phyloP scores from a whole-genome alignment of 441 rosid genomes.

The Mallotus japonicus region DNA sequence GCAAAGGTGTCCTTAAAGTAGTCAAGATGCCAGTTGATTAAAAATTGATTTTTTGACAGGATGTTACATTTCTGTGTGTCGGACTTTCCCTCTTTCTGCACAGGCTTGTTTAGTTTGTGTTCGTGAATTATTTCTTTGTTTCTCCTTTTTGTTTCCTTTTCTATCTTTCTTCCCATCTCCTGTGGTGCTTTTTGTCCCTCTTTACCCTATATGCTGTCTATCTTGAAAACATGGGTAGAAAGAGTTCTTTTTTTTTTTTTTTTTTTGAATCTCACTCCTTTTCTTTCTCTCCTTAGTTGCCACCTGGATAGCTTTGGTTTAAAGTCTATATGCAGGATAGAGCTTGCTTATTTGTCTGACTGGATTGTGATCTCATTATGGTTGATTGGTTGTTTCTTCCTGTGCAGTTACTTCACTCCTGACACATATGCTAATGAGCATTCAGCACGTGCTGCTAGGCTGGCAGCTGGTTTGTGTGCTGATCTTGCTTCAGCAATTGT shows the following conservation, averaged over 20 bases:
- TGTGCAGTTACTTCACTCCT: slow-evolving; percentile 89
- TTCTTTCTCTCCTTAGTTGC: neutral
- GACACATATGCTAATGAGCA: slow-evolving; percentile 97
- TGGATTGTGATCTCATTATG: slow-evolving; percentile 15
- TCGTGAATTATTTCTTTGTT: neutral
- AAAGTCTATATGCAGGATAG: neutral
- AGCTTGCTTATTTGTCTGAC: neutral
- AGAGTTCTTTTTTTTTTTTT: neutral
- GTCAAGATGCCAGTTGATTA: neutral
- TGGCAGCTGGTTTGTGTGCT: slow-evolving; percentile 99
- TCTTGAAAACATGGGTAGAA: neutral
- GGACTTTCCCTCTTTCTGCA: neutral
- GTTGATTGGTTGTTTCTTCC: slow-evolving; percentile 26
- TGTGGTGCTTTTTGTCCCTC: neutral
- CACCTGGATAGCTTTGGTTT: neutral
- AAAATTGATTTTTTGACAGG: neutral
- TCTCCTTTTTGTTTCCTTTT: neutral
- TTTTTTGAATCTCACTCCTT: neutral
- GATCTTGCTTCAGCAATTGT: slow-evolving; percentile 87
- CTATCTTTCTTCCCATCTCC: neutral
- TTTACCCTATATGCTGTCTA: neutral
- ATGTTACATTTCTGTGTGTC: neutral
- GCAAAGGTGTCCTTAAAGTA: neutral
- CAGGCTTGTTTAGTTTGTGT: neutral
- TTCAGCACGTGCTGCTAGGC: slow-evolving; percentile 96